Evolutionary conservation across 768 basidiomycete genomes (phyloP).

Genomic region (Tylopilus intermedius): DNA sequence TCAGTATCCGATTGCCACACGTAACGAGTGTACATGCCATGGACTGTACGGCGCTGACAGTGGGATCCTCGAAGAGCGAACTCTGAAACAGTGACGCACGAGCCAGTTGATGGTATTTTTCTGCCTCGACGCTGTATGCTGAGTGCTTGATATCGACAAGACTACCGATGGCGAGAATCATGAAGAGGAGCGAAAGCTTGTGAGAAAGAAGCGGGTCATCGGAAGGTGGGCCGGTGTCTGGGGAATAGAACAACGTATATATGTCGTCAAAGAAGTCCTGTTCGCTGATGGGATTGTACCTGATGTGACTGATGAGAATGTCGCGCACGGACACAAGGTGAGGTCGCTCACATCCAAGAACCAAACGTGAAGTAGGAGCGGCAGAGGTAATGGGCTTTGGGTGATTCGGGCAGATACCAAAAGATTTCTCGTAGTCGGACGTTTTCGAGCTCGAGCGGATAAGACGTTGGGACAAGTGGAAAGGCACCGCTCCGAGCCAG

Average conservation of each 20-base stretch:
- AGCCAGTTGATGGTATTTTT: constrained; percentile 65
- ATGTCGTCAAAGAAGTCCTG: constrained; percentile 59
- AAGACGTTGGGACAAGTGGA: constrained; percentile 47
- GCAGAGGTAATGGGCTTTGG: constrained; percentile 57
- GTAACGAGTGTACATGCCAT: constrained; percentile 39
- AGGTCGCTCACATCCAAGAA: constrained; percentile 59
- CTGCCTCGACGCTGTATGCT: constrained; percentile 62
- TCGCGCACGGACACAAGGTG: not conserved
- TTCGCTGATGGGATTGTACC: constrained; percentile 64
- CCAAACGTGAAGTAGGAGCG: constrained; percentile 60
- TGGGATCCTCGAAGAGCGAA: constrained; percentile 64
- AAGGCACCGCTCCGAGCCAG: constrained; percentile 61
- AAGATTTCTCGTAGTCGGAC: constrained; percentile 53
- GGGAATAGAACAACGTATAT: constrained; percentile 52
- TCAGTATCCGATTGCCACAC: constrained; percentile 29
- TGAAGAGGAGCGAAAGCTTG: constrained; percentile 59
- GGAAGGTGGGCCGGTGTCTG: constrained; percentile 37
- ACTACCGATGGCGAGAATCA: constrained; percentile 62
- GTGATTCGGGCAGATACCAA: constrained; percentile 64
- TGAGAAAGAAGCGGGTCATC: constrained; percentile 55
- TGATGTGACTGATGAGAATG: constrained; percentile 23
- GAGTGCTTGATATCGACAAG: constrained; percentile 53
- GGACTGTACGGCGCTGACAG: constrained; percentile 62
- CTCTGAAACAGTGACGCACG: constrained; percentile 60
- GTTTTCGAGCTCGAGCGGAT: constrained; percentile 36